Evolutionary conservation across 2,329 filamentous ascomycete species (phyloP).

Genomic region (Diaporthe sp.): DNA sequence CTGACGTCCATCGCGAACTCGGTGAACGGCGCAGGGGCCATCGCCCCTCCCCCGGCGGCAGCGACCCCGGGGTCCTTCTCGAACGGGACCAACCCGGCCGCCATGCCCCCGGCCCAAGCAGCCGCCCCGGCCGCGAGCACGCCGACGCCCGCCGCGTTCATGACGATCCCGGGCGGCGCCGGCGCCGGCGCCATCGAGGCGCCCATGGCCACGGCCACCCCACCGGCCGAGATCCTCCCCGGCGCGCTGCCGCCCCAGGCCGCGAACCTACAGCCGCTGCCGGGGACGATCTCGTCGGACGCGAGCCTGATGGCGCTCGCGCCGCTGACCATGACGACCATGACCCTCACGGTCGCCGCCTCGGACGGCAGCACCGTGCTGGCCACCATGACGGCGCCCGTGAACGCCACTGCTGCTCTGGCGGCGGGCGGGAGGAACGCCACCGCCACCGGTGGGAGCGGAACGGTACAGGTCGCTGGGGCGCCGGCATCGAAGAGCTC

Average conservation of each 20-base stretch:
- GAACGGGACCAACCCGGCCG: neutral
- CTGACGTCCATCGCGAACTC: constrained; percentile 23
- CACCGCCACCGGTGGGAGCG: neutral
- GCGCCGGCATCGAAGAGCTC: constrained; percentile 11
- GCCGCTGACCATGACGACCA: constrained; percentile 34
- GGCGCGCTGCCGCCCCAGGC: neutral
- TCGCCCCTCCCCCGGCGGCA: neutral
- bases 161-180: constrained; percentile 18
- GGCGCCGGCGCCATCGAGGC: neutral
- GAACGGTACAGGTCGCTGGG: constrained; percentile 20
- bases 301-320: constrained; percentile 31
- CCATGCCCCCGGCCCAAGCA: neutral
- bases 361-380: constrained; percentile 13
- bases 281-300: constrained; percentile 5
- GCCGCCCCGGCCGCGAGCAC: neutral
- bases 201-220: constrained; percentile 4
- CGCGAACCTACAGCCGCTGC: constrained; percentile 34
- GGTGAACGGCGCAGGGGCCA: neutral
- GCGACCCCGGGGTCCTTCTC: neutral
- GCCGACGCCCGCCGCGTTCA: constrained; percentile 10
- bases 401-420: neutral
- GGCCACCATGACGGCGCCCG: constrained; percentile 34
- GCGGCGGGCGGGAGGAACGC: neutral
- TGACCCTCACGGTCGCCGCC: constrained; percentile 18
- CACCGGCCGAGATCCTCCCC: neutral